Conservation (phyloP, 345 rosid genomes). For the Eucalyptus tenuipes region DNA sequence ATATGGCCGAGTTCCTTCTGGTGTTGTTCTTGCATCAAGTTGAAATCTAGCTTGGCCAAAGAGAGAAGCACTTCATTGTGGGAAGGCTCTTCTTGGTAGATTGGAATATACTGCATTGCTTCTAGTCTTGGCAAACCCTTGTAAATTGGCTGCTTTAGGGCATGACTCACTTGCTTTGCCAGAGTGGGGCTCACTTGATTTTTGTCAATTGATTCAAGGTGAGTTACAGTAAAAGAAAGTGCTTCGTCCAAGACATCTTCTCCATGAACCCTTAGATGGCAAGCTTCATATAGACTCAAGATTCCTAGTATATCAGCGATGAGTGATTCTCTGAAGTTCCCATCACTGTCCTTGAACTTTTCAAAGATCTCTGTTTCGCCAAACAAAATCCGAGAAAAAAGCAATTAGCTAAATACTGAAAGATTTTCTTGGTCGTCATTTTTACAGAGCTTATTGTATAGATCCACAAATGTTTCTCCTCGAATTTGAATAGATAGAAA, state of each 20-base stretch:
- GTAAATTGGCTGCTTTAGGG: neutral
- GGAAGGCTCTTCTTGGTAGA: neutral
- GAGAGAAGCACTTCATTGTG: neutral
- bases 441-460: neutral
- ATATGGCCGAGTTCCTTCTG: neutral
- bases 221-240: neutral
- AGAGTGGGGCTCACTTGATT: neutral
- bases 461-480: neutral
- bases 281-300: neutral
- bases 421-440: neutral
- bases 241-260: conserved; percentile 7
- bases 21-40: neutral
- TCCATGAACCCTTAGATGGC: neutral
- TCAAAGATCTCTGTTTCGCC: neutral
- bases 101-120: neutral
- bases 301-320: neutral
- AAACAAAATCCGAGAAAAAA: neutral
- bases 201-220: neutral
- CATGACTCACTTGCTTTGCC: neutral
- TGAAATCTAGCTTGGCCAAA: conserved; percentile 5
- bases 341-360: neutral
- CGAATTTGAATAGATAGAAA: neutral
- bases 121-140: neutral
- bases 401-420: neutral
- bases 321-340: neutral